phyloP scores from a whole-genome alignment of 768 basidiomycete species.

The Suillus paluster region DNA sequence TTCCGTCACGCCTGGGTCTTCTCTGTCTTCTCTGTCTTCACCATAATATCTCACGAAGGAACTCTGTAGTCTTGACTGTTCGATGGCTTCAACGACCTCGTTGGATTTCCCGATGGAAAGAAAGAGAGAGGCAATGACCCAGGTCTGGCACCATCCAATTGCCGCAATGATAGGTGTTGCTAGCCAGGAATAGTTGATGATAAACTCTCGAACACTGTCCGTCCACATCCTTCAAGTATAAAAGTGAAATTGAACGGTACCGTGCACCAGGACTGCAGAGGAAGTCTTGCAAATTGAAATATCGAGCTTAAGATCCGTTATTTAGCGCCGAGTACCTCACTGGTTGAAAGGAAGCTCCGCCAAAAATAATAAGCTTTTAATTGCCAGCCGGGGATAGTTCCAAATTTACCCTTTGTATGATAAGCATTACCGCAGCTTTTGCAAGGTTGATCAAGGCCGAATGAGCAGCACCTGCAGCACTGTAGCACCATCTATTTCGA shows the following conservation, averaged over 20 bases:
- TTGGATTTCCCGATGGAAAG: not conserved
- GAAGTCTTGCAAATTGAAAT: not conserved
- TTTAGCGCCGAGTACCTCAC: not conserved
- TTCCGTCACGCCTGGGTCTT: not conserved
- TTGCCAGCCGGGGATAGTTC: too few relatives aligned
- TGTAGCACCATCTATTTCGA: too few relatives aligned
- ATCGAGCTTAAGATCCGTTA: not conserved
- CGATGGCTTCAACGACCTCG: not conserved
- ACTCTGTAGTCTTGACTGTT: slow-evolving; percentile 3
- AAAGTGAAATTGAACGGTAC: not conserved
- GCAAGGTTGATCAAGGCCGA: too few relatives aligned
- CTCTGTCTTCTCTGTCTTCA: slow-evolving; percentile 2
- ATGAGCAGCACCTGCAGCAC: too few relatives aligned
- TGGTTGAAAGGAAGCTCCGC: not conserved
- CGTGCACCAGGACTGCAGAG: not conserved
- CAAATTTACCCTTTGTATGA: too few relatives aligned
- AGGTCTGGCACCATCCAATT: slow-evolving; percentile 3
- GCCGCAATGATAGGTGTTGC: slow-evolving; percentile 7
- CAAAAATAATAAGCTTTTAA: not conserved
- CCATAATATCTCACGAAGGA: slow-evolving; percentile 2
- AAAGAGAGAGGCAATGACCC: slow-evolving; percentile 6
- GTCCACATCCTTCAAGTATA: not conserved
- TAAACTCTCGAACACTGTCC: slow-evolving; percentile 4
- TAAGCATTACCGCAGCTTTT: too few relatives aligned
- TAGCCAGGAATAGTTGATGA: slow-evolving; percentile 7